phyloP scores from a whole-genome alignment of 1,139 yeast genomes.

The Ashbya aceris region DNA sequence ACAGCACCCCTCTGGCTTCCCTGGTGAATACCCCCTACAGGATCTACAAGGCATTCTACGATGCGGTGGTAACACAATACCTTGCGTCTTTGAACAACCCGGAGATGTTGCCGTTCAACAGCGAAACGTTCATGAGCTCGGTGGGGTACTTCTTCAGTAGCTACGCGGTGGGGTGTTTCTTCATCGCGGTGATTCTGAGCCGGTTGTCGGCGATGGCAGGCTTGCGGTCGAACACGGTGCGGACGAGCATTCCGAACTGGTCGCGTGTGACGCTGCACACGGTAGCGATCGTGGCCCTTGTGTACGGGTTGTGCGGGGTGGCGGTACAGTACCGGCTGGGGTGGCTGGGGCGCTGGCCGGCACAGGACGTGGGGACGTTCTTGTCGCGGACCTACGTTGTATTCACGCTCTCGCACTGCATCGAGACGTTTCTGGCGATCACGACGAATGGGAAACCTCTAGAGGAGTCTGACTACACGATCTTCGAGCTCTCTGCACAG shows the following conservation, averaged over 20 bases:
- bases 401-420: slow-evolving; percentile 21
- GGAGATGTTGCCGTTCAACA: slow-evolving; percentile 3
- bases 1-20: slow-evolving; percentile 9
- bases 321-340: slow-evolving; percentile 8
- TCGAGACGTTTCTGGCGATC: slow-evolving; percentile 22
- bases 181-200: slow-evolving; percentile 18
- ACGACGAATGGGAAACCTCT: slow-evolving; percentile 19
- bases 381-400: slow-evolving; percentile 13
- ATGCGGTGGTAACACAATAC: slow-evolving; percentile 16
- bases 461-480: slow-evolving; percentile 23
- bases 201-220: slow-evolving; percentile 21
- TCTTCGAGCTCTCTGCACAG: slow-evolving; percentile 23
- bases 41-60: slow-evolving; percentile 13
- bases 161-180: slow-evolving; percentile 17
- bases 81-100: slow-evolving; percentile 7
- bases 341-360: slow-evolving; percentile 4
- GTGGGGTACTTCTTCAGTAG: slow-evolving; percentile 17
- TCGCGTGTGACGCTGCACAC: slow-evolving; percentile 14
- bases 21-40: slow-evolving; percentile 17
- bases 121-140: slow-evolving; percentile 9
- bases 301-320: slow-evolving; percentile 11
- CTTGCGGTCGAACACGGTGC: slow-evolving; percentile 13
- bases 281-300: slow-evolving; percentile 12
- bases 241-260: slow-evolving; percentile 17
- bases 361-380: slow-evolving; percentile 8